phyloP scores from a whole-genome alignment of 1,284 basidiomycete genomes.

The Moesziomyces sp. region DNA sequence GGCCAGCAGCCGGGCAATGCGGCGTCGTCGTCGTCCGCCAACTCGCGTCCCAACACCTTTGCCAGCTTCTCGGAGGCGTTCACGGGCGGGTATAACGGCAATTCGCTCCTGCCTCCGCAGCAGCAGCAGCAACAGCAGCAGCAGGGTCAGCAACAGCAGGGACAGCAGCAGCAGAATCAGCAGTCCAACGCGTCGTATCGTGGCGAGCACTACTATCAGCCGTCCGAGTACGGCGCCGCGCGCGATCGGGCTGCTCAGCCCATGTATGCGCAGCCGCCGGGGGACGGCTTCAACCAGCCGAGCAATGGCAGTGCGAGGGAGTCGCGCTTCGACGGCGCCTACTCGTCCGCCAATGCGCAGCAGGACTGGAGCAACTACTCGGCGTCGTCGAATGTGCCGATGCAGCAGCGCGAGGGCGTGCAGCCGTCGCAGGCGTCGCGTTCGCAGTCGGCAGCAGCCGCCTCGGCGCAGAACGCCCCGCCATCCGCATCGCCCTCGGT shows the following conservation, averaged over 20 bases:
- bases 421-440: constrained; percentile 19
- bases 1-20: constrained; percentile 21
- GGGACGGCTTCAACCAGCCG: constrained; percentile 16
- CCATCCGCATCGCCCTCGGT: constrained; percentile 18
- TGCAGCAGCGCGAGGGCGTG: constrained; percentile 1
- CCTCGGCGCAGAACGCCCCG: neutral
- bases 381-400: constrained; percentile 11
- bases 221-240: constrained; percentile 30
- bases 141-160: constrained; percentile 18
- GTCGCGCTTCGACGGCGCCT: constrained; percentile 32
- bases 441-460: constrained; percentile 13
- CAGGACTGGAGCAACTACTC: constrained; percentile 45
- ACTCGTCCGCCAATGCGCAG: constrained; percentile 29
- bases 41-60: constrained; percentile 38
- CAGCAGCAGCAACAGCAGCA: constrained; percentile 18
- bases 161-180: constrained; percentile 12
- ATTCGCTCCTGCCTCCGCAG: constrained; percentile 31
- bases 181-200: constrained; percentile 34
- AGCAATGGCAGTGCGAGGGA: constrained; percentile 10
- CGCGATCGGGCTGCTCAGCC: constrained; percentile 33
- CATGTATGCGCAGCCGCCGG: constrained; percentile 18
- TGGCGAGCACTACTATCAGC: constrained; percentile 44
- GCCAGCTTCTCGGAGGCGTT: constrained; percentile 44
- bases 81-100: constrained; percentile 33
- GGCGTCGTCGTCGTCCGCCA: constrained; percentile 36